Percentiles rank a stretch among this genome's conserved stretches.
These are phyloP conservation scores for Cyanodermella asteris DNA, from an alignment of 2,329 filamentous ascomycete genomes.

Conservation along the genomic window DNA sequence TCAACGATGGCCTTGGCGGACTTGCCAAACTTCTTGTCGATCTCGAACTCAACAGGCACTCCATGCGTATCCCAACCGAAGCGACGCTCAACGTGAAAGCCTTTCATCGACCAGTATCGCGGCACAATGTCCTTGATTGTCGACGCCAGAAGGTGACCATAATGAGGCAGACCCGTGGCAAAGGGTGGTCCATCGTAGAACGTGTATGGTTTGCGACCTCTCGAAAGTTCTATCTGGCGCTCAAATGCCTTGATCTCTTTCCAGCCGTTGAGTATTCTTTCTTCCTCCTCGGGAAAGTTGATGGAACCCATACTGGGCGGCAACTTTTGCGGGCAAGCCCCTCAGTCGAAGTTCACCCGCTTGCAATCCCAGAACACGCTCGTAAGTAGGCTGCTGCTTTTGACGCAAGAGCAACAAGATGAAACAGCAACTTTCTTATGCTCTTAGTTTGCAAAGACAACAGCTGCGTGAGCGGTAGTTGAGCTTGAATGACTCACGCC, in stretches of 20 bases:
- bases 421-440: too few species aligned
- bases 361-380: too few species aligned
- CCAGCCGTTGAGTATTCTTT: slow-evolving; percentile 67
- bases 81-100: slow-evolving; percentile 71
- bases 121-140: slow-evolving; percentile 97
- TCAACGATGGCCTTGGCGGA: slow-evolving; percentile 71
- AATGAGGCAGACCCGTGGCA: slow-evolving; percentile 47
- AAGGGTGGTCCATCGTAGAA: slow-evolving; percentile 85
- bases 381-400: too few species aligned
- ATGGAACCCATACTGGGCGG: too few species aligned
- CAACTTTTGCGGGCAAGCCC: too few species aligned
- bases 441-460: too few species aligned
- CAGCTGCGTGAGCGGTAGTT: too few species aligned
- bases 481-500: too few species aligned
- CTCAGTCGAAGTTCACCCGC: too few species aligned
- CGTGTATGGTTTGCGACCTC: slow-evolving; percentile 64
- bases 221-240: slow-evolving; percentile 66
- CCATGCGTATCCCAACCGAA: slow-evolving; percentile 96
- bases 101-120: slow-evolving; percentile 94
- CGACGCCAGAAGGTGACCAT: slow-evolving; percentile 63
- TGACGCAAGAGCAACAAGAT: too few species aligned
- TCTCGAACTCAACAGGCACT: slow-evolving; percentile 87
- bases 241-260: slow-evolving; percentile 81
- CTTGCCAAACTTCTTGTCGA: slow-evolving; percentile 86
- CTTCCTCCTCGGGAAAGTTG: slow-evolving; percentile 82